Base-by-base conservation (phyloP, 768 basidiomycete genomes). In the Suillus alpinus region DNA sequence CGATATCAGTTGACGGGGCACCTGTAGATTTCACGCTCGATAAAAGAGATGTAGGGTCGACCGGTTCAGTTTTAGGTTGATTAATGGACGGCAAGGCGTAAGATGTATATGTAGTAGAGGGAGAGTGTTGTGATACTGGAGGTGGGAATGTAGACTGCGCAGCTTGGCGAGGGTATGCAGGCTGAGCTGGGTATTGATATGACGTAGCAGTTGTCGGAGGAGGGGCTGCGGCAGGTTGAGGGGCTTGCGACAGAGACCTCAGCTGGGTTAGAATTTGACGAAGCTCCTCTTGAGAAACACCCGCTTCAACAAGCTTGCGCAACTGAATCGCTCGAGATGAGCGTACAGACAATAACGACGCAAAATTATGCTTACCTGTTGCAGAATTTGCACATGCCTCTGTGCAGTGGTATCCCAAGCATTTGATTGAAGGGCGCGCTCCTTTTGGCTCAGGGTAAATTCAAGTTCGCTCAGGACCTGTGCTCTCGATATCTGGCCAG, bases 381-480 rank as follows among this genome's bases (percentile, higher is more conserved):
- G 84, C 34, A 98, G 77, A 34, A 95, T 85, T 57, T 79, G 81
- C 9, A 97, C 81, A 63, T 98, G 94, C 58, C 82, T 86, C 61
- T 85, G 83, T 1, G 89, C 79, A 10, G 78, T 71, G 16, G 77
- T 68, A 68, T 98, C 94, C 69, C 87, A 89, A 0, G 88, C 90
- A 63, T 92, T 92, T 1, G 77, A 64, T 66, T 90, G 89, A 2
- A 91, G 65, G 12, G 80, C 78, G 7, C 91, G 86, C 67, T 94
- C 88, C 71, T 94, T 93, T 69, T 91, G 87, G 51, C 87, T 83
- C 34, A 95, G 79, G 8, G 89, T 88, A 49, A 89, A 91, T 63
- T 95, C 89, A 3, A 95, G 78, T 72, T 94, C 92, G 53, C 86
- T 86, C 6, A 94, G 79, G 5, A 96, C 94, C 73, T 93, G 91